These are phyloP conservation scores for Lolium multiflorum DNA, from an alignment of 176 grass and related monocot genomes.

Conservation along the genomic window DNA sequence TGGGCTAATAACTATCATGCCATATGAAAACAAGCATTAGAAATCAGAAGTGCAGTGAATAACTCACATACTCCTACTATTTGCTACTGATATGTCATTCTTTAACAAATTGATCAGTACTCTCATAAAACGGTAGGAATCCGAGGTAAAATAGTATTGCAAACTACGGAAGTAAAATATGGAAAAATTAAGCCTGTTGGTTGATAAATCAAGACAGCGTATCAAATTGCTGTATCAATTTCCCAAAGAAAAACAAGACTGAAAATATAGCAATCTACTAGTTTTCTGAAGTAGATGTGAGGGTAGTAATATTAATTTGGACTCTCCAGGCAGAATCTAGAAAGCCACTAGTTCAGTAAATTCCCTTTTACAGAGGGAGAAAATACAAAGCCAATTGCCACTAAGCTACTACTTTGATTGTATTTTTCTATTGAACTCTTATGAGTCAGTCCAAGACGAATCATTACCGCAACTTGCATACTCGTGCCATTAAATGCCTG, in stretches of 20 bases:
- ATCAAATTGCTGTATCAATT: background rate
- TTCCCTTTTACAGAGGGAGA: background rate
- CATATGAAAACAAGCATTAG: background rate
- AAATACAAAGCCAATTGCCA: background rate
- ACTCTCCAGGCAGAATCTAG: background rate
- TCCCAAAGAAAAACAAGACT: background rate
- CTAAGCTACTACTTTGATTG: background rate
- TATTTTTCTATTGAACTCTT: background rate
- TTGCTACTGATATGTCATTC: background rate
- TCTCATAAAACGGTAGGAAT: background rate
- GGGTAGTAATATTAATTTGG: background rate
- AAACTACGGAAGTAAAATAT: background rate
- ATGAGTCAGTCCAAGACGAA: background rate
- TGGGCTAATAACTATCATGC: background rate
- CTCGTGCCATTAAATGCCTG: background rate
- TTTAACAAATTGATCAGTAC: background rate
- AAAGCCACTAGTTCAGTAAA: background rate
- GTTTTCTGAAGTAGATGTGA: background rate
- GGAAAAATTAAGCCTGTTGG: background rate
- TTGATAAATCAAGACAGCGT: background rate
- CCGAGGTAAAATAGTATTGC: background rate
- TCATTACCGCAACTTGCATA: background rate
- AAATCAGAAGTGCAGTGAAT: background rate
- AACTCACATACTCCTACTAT: background rate
- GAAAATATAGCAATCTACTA: background rate